Evolutionary conservation across 148 eudicot species (phyloP).

Genomic region (Amaranthus palmeri): DNA sequence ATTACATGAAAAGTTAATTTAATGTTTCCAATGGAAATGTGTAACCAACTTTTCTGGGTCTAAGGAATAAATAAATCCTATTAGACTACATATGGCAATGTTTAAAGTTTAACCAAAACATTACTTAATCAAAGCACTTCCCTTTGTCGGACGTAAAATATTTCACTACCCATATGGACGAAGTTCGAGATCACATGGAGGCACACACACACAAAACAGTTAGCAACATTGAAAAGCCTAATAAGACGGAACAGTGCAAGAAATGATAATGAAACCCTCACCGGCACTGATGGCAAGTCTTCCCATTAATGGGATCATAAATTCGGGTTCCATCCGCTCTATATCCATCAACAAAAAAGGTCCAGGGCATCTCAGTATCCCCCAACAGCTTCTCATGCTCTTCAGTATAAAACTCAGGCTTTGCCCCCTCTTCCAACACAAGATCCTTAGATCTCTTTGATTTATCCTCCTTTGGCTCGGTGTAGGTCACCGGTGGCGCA

Average conservation of each 20-base stretch:
- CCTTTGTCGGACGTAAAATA: too few relatives aligned
- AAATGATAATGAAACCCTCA: conserved; percentile 19
- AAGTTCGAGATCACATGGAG: background rate
- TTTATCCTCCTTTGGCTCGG: conserved; percentile 47
- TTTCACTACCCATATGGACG: background rate
- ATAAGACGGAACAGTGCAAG: background rate
- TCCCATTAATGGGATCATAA: conserved; percentile 69
- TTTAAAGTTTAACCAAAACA: background rate
- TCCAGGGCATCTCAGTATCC: conserved; percentile 63
- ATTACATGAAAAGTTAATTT: conserved; percentile 5
- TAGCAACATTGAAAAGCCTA: background rate
- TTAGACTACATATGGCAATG: background rate
- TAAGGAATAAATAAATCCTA: background rate
- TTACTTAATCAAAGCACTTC: background rate
- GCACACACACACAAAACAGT: background rate
- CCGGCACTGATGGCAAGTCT: conserved; percentile 99
- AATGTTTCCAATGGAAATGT: background rate
- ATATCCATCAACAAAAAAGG: conserved; percentile 74
- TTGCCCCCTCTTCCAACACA: conserved; percentile 50
- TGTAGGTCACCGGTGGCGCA: conserved; percentile 57
- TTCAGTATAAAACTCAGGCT: conserved; percentile 75
- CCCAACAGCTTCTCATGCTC: conserved; percentile 87
- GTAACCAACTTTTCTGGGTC: conserved; percentile 12
- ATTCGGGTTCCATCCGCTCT: conserved; percentile 67
- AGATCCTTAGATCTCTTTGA: conserved; percentile 19